Evolutionary conservation across 441 rosid genomes (phyloP).

Genomic region (Corymbia citriodora): DNA sequence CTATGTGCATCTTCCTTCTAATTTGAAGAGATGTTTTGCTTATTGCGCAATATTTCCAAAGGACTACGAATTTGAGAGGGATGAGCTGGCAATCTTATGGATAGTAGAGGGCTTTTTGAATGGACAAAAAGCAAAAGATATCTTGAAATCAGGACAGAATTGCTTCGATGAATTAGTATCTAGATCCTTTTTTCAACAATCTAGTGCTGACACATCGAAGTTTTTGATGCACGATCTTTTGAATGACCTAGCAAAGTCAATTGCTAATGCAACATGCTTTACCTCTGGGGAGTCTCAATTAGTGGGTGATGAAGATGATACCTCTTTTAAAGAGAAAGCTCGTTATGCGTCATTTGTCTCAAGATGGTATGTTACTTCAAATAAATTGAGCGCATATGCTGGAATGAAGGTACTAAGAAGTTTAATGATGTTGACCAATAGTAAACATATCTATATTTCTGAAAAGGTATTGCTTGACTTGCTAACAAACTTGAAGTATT

Average conservation of each 20-base stretch:
- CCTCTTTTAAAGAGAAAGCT: background rate
- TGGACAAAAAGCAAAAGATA: background rate
- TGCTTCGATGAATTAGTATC: background rate
- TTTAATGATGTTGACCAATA: background rate
- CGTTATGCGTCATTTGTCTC: background rate
- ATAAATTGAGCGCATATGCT: background rate
- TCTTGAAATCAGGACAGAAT: background rate
- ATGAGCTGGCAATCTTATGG: background rate
- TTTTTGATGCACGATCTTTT: background rate
- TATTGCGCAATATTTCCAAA: background rate
- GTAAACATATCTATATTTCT: too few species aligned
- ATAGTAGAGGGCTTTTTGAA: background rate
- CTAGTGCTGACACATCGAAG: rapidly evolving
- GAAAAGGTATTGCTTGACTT: too few species aligned
- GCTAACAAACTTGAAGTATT: too few species aligned
- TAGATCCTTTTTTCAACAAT: background rate
- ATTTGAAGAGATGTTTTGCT: background rate
- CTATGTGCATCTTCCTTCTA: background rate
- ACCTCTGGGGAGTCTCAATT: rapidly evolving
- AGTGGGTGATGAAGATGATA: rapidly evolving
- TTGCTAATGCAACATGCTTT: background rate
- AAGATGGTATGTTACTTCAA: background rate
- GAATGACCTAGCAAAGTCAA: background rate
- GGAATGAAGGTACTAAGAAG: background rate
- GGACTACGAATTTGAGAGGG: background rate